Evolutionary conservation across 2,329 filamentous ascomycete genomes (phyloP), one percentile per base, ranked within the genome.

Genomic region (Hypoxylon sp.): DNA sequence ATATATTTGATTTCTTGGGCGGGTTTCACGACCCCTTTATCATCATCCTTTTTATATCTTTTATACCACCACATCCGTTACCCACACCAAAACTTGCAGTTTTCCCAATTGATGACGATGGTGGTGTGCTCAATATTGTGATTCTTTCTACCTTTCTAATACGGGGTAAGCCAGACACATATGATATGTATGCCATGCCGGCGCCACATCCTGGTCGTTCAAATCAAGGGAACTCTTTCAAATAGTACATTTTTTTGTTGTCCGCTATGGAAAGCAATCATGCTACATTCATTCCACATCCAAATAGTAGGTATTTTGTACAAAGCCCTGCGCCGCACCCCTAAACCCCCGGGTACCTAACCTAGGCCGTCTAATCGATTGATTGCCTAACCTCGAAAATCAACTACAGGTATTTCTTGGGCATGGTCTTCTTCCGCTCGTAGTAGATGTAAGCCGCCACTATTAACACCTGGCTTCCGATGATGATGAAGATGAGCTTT

Each of bases 381-480:
- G 33, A 14, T 17, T 13, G 20, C 44, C 27, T 4, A 6, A 27
- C 2, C 33, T 33, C 22, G 44, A 51, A 48, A 25, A 42, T 7
- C 27, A 35, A 10, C 56, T 63, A 97, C 78, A 97, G 82, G 80
- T 94, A 98, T 83, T 98, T 98, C 86, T 97, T 97, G n/a, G 93
- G 93, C 80, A 90, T 89, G 71, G 85, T 89, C 81, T 91, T 89
- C 77, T 91, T 90, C 74, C 90, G 88, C 87, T 97, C 97, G 82
- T 97, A 97, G 66, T 90, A 78, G 40, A 93, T 79, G 77, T 95
- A 97, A 0, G 85, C 87, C 1, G 81, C 89, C 0, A 89, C 88
- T 33, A 97, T 83, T 72, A 94, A 78, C 54, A 92, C 77, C 81
- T 98, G 94, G 70, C 93, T 89, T 17, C 87, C 90, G 62, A 97